Percentiles rank a stretch among this genome's conserved stretches.
Evolutionary conservation across 164 flowering plant genomes (phyloP).

Genomic region (Piper betle): DNA sequence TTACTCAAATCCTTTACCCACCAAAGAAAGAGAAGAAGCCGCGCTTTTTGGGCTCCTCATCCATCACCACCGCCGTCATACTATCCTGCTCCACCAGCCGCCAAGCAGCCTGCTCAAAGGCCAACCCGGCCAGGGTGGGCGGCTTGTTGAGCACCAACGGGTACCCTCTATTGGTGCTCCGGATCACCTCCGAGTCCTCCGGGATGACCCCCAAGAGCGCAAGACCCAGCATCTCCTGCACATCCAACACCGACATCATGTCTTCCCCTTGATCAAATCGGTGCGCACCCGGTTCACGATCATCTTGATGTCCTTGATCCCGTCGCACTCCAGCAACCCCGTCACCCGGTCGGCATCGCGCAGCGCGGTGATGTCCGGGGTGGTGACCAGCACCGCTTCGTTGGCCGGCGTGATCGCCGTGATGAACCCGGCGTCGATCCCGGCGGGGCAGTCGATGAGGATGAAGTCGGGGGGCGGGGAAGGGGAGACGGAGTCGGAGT

Average conservation of each 20-base stretch:
- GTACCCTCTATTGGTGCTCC: conserved; percentile 88
- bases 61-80: conserved; percentile 92
- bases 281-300: conserved; percentile 89
- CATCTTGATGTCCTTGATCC: conserved; percentile 96
- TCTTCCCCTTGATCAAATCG: conserved; percentile 97
- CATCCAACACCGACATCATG: conserved; percentile 97
- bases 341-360: conserved; percentile 93
- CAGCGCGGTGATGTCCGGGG: conserved; percentile 82
- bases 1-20: conserved; percentile 22
- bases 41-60: conserved; percentile 84
- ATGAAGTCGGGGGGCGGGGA: conserved; percentile 66
- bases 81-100: conserved; percentile 96
- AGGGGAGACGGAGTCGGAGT: background rate
- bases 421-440: conserved; percentile 95
- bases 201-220: conserved; percentile 85
- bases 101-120: conserved; percentile 99
- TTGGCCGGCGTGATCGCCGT: conserved; percentile 97
- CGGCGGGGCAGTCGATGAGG: conserved; percentile 91
- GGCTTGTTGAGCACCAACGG: conserved; percentile 92
- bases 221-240: conserved; percentile 94
- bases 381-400: conserved; percentile 87
- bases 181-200: conserved; percentile 87
- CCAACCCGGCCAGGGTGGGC: conserved; percentile 90
- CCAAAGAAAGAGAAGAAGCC: conserved; percentile 94
- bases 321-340: conserved; percentile 89